Evolutionary conservation across 495 filamentous ascomycete genomes (phyloP).

Genomic region (Penicillium cinerascens): DNA sequence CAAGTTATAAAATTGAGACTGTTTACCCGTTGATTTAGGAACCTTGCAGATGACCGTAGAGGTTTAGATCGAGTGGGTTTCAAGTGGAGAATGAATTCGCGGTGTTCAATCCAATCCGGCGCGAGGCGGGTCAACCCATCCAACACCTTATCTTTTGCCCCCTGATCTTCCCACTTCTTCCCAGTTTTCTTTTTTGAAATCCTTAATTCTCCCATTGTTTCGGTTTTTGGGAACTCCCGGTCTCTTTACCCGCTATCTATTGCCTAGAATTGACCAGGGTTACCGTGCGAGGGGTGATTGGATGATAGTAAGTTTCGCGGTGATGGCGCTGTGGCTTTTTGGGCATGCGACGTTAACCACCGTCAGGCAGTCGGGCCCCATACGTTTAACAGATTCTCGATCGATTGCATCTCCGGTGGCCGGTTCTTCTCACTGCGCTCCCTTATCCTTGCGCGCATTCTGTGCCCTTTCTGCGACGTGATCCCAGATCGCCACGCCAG

Average conservation of each 20-base stretch:
- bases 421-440: neutral
- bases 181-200: neutral
- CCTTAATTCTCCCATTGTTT: neutral
- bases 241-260: neutral
- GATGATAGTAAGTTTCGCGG: slow-evolving; percentile 6
- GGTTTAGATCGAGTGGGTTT: neutral
- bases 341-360: slow-evolving; percentile 16
- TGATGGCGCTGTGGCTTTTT: slow-evolving; percentile 10
- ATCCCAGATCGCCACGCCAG: slow-evolving; percentile 3
- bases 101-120: neutral
- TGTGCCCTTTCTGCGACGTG: neutral
- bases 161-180: neutral
- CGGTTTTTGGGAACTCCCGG: too few species aligned
- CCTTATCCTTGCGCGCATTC: neutral
- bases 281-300: neutral
- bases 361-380: slow-evolving; percentile 9
- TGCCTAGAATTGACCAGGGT: neutral
- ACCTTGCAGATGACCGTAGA: too few species aligned
- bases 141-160: neutral
- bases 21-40: too few species aligned
- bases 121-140: neutral
- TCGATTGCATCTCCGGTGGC: slow-evolving; percentile 6
- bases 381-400: slow-evolving; percentile 10
- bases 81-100: neutral
- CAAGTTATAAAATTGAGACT: neutral